Percentiles rank a stretch among this genome's conserved stretches.
Conservation (phyloP, 176 grass and related monocot species). For the Oryza meyeriana region DNA sequence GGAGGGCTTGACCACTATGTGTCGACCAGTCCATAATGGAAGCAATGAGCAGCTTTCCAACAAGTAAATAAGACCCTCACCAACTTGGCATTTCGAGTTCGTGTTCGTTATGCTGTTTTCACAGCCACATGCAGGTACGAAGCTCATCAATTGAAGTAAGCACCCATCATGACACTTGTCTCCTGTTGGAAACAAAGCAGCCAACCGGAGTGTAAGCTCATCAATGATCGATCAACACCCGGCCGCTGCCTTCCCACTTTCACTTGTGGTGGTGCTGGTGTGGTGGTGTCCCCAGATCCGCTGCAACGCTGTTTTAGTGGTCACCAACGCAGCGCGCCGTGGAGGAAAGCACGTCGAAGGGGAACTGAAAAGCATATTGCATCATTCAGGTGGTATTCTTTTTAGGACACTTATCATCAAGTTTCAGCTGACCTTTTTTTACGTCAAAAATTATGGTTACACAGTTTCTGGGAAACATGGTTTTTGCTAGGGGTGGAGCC, state of each 20-base stretch:
- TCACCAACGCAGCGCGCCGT: no score
- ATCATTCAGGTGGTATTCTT: not conserved
- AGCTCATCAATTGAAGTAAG: not conserved
- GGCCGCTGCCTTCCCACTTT: not conserved
- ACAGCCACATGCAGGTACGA: not conserved
- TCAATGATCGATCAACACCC: no score
- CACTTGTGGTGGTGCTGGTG: not conserved
- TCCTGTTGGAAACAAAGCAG: not conserved
- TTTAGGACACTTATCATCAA: no score
- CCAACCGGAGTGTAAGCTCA: no score
- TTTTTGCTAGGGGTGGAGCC: no score
- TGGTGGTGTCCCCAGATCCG: not conserved
- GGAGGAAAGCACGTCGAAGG: not conserved
- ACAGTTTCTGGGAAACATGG: no score
- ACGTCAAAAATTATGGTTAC: no score
- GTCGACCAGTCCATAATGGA: not conserved
- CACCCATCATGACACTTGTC: not conserved
- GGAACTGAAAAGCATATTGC: not conserved
- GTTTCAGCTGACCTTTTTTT: no score
- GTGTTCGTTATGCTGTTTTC: not conserved
- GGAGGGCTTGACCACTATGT: not conserved
- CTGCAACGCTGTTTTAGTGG: not conserved
- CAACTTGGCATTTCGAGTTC: not conserved
- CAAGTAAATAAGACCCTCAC: not conserved
- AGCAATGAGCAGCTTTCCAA: not conserved